A percentile compares a stretch with the other conserved stretches of the same genome.
Evolutionary conservation across 257 asterid genomes (phyloP).

Genomic region (Buddleja alternifolia): DNA sequence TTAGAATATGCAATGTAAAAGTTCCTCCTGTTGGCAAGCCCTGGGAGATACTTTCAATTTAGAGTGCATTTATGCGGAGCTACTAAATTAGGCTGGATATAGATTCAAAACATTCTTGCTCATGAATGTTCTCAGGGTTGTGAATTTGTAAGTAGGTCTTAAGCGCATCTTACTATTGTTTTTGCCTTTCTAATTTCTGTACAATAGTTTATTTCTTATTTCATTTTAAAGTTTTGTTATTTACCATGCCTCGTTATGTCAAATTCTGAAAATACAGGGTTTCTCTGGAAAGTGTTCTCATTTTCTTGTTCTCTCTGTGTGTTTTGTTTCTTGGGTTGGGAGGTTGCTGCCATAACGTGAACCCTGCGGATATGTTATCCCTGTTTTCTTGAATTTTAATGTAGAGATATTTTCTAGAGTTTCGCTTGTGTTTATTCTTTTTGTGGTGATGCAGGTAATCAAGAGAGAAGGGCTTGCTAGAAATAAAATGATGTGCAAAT

Average conservation of each 20-base stretch:
- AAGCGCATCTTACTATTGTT: background rate
- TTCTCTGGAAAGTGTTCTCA: no score
- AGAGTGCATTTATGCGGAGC: no score
- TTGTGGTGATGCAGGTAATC: constrained; percentile 33
- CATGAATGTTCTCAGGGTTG: no score
- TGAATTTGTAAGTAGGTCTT: no score
- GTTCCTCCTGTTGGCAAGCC: no score
- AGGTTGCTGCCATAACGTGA: background rate
- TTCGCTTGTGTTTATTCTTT: constrained; percentile 16
- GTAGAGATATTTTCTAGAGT: background rate
- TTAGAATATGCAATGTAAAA: no score
- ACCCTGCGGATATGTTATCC: background rate
- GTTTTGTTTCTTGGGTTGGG: background rate
- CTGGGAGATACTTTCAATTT: no score
- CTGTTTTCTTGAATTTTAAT: background rate
- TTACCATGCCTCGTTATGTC: background rate
- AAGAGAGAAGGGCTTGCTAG: constrained; percentile 16
- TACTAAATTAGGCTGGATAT: no score
- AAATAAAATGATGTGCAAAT: constrained; percentile 24
- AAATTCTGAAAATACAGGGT: background rate
- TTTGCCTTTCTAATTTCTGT: background rate
- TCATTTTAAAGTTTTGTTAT: background rate
- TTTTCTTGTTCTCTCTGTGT: background rate
- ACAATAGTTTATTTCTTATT: background rate
- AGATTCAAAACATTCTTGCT: no score